Evolutionary conservation across 352 stramenopile species (phyloP).

Genomic region (Achlya hypogyna): DNA sequence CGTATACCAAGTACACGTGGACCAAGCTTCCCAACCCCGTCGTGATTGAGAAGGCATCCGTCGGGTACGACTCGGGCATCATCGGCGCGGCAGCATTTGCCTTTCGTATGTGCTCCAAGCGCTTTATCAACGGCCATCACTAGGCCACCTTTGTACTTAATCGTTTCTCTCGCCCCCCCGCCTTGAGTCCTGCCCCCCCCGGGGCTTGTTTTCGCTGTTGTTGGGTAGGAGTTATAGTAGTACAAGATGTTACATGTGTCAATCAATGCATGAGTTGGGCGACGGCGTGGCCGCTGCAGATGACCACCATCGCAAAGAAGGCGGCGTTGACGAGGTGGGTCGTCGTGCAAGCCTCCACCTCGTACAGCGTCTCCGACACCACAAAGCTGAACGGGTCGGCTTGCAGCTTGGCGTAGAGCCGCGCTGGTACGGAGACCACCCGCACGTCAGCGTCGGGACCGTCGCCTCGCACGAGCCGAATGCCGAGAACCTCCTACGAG

Average conservation of each 20-base stretch:
- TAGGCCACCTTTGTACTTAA: background rate
- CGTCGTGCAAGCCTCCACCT: constrained; percentile 72
- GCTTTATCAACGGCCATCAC: background rate
- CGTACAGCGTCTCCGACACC: constrained; percentile 72
- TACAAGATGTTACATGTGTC: too few species aligned
- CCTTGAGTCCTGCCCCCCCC: too few species aligned
- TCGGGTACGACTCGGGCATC: constrained; percentile 77
- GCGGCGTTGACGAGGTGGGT: constrained; percentile 64
- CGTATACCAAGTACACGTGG: constrained; percentile 67
- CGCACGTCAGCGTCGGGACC: constrained; percentile 34
- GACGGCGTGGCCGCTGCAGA: constrained; percentile 60
- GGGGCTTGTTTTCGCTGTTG: too few species aligned
- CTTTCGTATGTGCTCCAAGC: constrained; percentile 2
- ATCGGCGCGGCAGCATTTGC: constrained; percentile 50
- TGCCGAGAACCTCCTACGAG: constrained; percentile 32
- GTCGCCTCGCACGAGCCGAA: constrained; percentile 45
- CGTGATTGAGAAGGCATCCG: constrained; percentile 63
- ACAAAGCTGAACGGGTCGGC: constrained; percentile 84
- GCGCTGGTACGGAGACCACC: constrained; percentile 45
- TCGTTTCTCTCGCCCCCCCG: too few species aligned
- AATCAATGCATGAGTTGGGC: background rate
- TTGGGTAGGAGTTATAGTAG: too few species aligned
- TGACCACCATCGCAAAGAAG: constrained; percentile 74
- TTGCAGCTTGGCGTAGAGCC: constrained; percentile 74
- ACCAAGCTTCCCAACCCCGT: constrained; percentile 62